Evolutionary conservation across 345 rosid species (phyloP).

Genomic region (Euphorbia pulcherrima): DNA sequence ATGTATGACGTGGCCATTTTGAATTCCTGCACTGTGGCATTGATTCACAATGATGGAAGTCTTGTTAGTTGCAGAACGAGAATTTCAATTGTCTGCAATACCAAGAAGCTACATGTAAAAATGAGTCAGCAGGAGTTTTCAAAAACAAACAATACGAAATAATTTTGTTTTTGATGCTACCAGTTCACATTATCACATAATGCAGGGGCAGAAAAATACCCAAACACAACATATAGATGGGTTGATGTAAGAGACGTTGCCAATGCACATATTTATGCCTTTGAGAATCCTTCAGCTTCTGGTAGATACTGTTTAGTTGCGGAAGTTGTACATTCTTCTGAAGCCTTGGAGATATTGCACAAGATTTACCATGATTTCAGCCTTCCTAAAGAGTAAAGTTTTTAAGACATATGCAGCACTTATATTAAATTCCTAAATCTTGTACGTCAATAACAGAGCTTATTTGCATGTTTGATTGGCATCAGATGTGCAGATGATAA

Average conservation of each 20-base stretch:
- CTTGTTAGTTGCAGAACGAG: no score
- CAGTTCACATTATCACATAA: not conserved
- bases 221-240: not conserved
- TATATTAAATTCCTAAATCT: not conserved
- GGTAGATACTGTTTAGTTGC: conserved; percentile 19
- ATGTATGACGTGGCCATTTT: no score
- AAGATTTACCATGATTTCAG: not conserved
- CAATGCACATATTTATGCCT: conserved; percentile 10
- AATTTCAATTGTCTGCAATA: no score
- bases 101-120: no score
- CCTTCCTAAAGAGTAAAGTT: conserved; percentile 7
- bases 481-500: conserved; percentile 15
- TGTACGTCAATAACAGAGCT: not conserved
- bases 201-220: conserved; percentile 8
- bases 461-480: not conserved
- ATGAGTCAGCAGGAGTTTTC: no score
- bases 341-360: conserved; percentile 4
- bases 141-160: not conserved
- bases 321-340: conserved; percentile 3
- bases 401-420: not conserved
- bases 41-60: no score
- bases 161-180: not conserved
- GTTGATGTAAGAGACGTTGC: conserved; percentile 21
- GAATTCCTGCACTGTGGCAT: no score
- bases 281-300: not conserved